Conservation (phyloP, 2,329 filamentous ascomycete genomes). For the Ophiostoma triangulosporum region DNA sequence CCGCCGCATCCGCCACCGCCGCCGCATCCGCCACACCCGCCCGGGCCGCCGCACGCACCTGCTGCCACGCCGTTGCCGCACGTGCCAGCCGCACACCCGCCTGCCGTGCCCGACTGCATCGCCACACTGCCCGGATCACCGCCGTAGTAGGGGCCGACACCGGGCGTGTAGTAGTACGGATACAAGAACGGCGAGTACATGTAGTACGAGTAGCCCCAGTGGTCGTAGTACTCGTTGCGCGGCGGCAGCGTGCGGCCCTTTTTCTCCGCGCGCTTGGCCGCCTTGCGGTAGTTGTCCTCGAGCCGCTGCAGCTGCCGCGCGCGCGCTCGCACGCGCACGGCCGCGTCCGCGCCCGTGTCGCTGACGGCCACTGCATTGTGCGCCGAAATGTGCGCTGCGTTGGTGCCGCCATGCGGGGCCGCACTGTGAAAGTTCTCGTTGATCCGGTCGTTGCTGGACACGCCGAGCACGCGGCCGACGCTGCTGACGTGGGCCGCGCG, state of each 20-base stretch:
- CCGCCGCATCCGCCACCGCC: neutral
- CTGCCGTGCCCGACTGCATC: neutral
- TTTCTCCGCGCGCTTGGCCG: neutral
- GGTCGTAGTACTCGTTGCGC: slow-evolving; percentile 2
- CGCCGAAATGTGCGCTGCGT: slow-evolving; percentile 56
- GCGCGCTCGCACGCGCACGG: neutral
- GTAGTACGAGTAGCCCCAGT: slow-evolving; percentile 1
- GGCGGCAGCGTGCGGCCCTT: neutral
- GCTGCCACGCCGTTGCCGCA: neutral
- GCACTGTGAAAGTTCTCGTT: slow-evolving; percentile 34
- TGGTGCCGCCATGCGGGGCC: slow-evolving; percentile 31
- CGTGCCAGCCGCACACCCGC: neutral
- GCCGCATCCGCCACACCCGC: neutral
- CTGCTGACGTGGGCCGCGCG: slow-evolving; percentile 41
- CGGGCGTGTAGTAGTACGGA: neutral
- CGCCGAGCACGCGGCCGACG: slow-evolving; percentile 30
- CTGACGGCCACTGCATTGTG: slow-evolving; percentile 47
- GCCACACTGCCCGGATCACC: neutral
- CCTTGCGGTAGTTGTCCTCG: slow-evolving; percentile 2
- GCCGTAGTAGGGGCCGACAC: neutral
- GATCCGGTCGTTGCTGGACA: slow-evolving; percentile 32
- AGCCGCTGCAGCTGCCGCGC: neutral
- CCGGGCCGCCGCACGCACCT: neutral
- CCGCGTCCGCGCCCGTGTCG: neutral
- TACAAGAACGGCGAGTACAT: slow-evolving; percentile 1